phyloP scores from a whole-genome alignment of 441 rosid genomes.

The Manihot esculenta region DNA sequence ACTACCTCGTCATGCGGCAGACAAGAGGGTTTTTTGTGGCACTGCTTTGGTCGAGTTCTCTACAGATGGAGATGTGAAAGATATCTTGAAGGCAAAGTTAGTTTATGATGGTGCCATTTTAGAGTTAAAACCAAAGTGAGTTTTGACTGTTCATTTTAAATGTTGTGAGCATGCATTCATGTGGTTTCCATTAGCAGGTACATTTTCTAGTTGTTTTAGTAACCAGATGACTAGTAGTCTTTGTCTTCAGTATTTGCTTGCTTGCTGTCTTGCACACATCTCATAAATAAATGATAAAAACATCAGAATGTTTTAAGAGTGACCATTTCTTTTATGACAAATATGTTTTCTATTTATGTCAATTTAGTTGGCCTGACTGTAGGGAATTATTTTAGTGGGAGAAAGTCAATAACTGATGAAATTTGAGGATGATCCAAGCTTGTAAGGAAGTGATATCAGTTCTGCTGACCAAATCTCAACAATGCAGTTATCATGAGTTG shows the following conservation, averaged over 20 bases:
- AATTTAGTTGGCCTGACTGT: too few relatives aligned
- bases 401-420: neutral
- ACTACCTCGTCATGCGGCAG: conserved; percentile 48
- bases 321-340: too few relatives aligned
- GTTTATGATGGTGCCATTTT: conserved; percentile 44
- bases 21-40: conserved; percentile 47
- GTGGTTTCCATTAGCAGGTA: neutral
- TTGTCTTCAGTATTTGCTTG: neutral
- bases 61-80: conserved; percentile 38
- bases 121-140: conserved; percentile 47
- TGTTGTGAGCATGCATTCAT: neutral
- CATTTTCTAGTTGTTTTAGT: neutral
- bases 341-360: too few relatives aligned
- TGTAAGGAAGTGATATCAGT: neutral
- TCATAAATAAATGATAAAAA: too few relatives aligned
- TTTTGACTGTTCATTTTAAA: neutral
- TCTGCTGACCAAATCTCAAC: neutral
- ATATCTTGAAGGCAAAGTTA: conserved; percentile 36
- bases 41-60: conserved; percentile 60
- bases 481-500: neutral
- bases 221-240: neutral
- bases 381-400: neutral
- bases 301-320: too few relatives aligned
- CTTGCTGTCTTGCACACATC: too few relatives aligned
- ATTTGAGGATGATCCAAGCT: neutral